Percentiles rank a stretch among this genome's conserved stretches.
Conservation (phyloP, 2,329 filamentous ascomycete species). For the Diaporthe helianthi region DNA sequence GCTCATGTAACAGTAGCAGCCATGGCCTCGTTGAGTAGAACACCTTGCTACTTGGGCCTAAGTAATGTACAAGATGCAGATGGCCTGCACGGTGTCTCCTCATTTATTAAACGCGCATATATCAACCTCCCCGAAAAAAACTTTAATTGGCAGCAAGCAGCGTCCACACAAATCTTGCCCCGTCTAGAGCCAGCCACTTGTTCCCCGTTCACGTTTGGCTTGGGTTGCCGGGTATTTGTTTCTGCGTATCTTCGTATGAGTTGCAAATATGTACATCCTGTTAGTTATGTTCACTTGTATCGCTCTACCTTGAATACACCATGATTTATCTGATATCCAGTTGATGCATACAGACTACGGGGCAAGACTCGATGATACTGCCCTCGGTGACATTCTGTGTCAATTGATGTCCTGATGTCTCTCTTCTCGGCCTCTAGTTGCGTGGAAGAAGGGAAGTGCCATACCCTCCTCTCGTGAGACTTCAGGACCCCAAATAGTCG, state of each 20-base stretch:
- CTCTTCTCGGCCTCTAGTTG: background rate
- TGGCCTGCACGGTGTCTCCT: background rate
- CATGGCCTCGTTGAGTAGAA: background rate
- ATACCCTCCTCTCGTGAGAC: background rate
- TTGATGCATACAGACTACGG: background rate
- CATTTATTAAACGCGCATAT: background rate
- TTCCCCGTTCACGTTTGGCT: background rate
- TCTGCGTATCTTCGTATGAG: background rate
- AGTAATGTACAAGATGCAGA: background rate
- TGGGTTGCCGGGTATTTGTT: background rate
- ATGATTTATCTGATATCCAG: background rate
- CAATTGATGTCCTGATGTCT: no score
- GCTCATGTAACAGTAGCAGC: background rate
- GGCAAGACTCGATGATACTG: background rate
- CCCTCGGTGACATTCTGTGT: background rate
- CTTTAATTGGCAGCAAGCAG: background rate
- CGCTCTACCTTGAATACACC: background rate
- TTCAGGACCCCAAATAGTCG: background rate
- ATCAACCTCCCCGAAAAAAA: background rate
- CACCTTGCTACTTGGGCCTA: no score
- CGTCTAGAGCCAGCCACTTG: no score
- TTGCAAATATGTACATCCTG: background rate
- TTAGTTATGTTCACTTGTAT: background rate
- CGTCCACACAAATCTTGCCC: background rate
- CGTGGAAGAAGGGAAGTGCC: background rate